A percentile compares a stretch with the other conserved stretches of the same genome.
These are phyloP conservation scores for Nitzschia palea DNA, from an alignment of 108 stramenopile genomes.

Conservation along the genomic window DNA sequence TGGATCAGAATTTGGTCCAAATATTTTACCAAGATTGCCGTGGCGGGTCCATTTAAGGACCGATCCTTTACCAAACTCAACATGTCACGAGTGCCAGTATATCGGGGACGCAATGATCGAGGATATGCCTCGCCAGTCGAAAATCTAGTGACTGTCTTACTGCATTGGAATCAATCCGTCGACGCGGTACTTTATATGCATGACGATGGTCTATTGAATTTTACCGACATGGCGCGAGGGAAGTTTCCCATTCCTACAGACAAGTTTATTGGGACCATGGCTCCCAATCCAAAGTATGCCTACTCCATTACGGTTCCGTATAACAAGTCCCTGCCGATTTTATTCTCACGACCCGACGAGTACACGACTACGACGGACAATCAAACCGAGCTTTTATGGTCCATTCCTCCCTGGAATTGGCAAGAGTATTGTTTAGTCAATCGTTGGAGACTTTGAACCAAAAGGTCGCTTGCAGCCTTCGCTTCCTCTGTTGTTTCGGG, in stretches of 20 bases:
- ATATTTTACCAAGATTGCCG: neutral
- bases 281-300: no score
- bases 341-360: no score
- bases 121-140: neutral
- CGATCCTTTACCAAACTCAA: neutral
- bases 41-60: neutral
- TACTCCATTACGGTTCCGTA: no score
- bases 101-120: neutral
- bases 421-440: no score
- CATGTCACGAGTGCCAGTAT: neutral
- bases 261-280: no score
- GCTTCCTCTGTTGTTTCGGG: neutral
- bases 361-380: no score
- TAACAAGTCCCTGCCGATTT: no score
- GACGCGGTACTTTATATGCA: neutral
- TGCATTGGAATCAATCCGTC: neutral
- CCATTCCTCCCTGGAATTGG: no score
- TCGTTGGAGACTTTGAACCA: constrained; percentile 1
- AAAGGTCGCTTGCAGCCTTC: neutral
- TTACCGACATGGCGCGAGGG: no score
- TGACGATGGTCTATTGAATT: neutral
- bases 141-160: neutral
- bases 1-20: neutral
- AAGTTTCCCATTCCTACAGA: no score
- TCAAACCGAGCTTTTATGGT: no score